Evolutionary conservation across 768 basidiomycete genomes (phyloP), one percentile per base, ranked within the genome.

Genomic region (Tricholoma terreum): DNA sequence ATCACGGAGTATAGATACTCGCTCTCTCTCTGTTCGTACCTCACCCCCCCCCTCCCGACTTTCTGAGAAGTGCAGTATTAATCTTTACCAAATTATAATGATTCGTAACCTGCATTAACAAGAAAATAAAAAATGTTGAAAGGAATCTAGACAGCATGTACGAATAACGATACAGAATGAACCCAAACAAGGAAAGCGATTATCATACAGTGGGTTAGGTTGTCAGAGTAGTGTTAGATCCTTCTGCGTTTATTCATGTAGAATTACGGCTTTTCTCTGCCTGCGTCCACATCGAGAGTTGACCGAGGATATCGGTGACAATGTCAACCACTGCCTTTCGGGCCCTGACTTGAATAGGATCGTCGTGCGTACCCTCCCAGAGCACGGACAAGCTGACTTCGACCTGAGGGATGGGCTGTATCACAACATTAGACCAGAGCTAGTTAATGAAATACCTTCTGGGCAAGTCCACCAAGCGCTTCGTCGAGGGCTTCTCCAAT

Each of bases 371-470:
- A 19, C 75, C 80, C 65, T 85, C 84, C 84, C 84, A 86, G 7
- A 86, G 75, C 6, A 85, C 79, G 8, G 83, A 75, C 55, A 86
- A 60, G 61, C 75, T 82, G 60, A 84, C 82, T 68, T 82, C 81
- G 46, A 81, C 67, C 78, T 80, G 59, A 8, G 38, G 14, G 50
- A 38, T 43, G 12, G 49, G 36, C 4, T 33, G 30, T 30, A 52
- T 31, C 4, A 54, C 3, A 22, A 30, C 10, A n/a, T 53, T 42
- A 19, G 34, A 56, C 30, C 59, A 64, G 50, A 36, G 65, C 60
- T 63, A 61, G 33, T 33, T 11, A 22, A 45, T 7, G 30, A 55
- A 71, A n/a, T 56, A 81, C 83, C 79, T 84, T 85, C 65, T 82
- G 67, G 0, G 85, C 83, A 17, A 87, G 77, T 43, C 79, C 70